Base-by-base conservation (phyloP, 139 green algal species). In the Asterochloris sp. region DNA sequence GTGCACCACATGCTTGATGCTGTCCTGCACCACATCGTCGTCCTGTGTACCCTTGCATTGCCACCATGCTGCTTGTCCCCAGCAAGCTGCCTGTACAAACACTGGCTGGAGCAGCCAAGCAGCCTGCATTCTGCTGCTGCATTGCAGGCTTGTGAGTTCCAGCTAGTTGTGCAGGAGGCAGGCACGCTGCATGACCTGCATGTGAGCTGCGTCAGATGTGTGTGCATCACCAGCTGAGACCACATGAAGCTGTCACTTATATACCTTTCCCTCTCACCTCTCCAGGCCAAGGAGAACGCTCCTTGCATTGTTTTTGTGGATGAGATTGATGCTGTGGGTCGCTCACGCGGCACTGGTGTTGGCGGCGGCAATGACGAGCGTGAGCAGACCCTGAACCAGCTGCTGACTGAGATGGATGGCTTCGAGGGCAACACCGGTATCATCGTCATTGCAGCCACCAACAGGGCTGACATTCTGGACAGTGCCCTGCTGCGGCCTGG, bases 241-340 rank as follows among this genome's bases (percentile, higher is more conserved):
- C 21, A 73, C 66, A 24, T 6, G 9, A 2, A 2, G 19, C 21
- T 73, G 2, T 8, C 2, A 6, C 38, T 54, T 54, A 54, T 54
- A 6, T 6, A 54, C 38, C 2, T n/a, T n/a, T 54, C 38, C 38
- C 4, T 54, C 38, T 6, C 62, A 64, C 11, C 11, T 75, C 61
- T 79, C 26, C 85, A 92, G 86, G 96, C 96, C 67, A 99, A 99
- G 91, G 92, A 97, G 87, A 99, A 99, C 87, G 96, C 96, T 0
- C 96, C 96, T 13, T 99, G 96, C 94, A 99, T 99, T 84, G 89
- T 99, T 73, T 99, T 99, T 89, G 97, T 99, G 63, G 96, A 99
- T 90, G 96, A 99, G 91, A 99, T 99, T 83, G 96, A 99, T 88
- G 96, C 96, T 64, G 96, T 99, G 9, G 96, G 96, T 82, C 92